Percentiles rank a stretch among this genome's conserved stretches.
These are phyloP conservation scores for Stachybotrys echinatus DNA, from an alignment of 2,329 filamentous ascomycete species.

Conservation along the genomic window DNA sequence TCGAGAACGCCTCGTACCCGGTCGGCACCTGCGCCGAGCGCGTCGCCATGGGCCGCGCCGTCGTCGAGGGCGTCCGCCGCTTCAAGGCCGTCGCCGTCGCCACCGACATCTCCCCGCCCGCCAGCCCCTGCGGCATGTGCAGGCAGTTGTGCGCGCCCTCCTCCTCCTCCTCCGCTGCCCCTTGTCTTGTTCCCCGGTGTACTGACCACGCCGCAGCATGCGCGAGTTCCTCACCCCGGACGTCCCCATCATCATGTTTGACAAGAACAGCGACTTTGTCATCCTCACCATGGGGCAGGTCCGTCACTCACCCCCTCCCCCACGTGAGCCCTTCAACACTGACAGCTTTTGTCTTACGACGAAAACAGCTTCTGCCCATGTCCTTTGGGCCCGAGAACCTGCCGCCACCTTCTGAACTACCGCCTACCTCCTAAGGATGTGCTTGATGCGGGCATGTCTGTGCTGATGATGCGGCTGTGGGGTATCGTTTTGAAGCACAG, in stretches of 20 bases:
- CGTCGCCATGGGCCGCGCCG: constrained; percentile 77
- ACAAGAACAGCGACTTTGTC: constrained; percentile 69
- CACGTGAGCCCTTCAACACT: not conserved
- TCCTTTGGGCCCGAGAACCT: constrained; percentile 63
- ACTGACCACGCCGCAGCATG: constrained; percentile 58
- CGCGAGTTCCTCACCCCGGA: constrained; percentile 67
- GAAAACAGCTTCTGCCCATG: constrained; percentile 55
- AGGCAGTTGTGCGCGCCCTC: constrained; percentile 68
- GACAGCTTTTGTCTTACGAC: not conserved
- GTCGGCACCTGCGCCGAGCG: constrained; percentile 95
- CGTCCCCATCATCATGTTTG: constrained; percentile 87
- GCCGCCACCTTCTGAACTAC: constrained; percentile 26
- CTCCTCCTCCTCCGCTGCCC: not conserved
- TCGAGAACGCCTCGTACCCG: constrained; percentile 91
- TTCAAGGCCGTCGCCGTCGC: constrained; percentile 82
- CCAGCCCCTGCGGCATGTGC: constrained; percentile 91
- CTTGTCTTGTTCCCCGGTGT: constrained; percentile 2
- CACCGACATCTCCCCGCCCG: constrained; percentile 67
- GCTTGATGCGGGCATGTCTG: no score
- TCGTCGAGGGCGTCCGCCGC: constrained; percentile 49
- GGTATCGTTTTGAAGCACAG: no score
- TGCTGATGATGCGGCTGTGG: no score
- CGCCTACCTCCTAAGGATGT: not conserved
- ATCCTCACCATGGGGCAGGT: constrained; percentile 66
- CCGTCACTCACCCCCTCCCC: constrained; percentile 15